Percentiles rank a stretch among this genome's conserved stretches.
These are phyloP conservation scores for Nakaseomyces bracarensis DNA, from an alignment of 1,139 yeast species.

Conservation along the genomic window DNA sequence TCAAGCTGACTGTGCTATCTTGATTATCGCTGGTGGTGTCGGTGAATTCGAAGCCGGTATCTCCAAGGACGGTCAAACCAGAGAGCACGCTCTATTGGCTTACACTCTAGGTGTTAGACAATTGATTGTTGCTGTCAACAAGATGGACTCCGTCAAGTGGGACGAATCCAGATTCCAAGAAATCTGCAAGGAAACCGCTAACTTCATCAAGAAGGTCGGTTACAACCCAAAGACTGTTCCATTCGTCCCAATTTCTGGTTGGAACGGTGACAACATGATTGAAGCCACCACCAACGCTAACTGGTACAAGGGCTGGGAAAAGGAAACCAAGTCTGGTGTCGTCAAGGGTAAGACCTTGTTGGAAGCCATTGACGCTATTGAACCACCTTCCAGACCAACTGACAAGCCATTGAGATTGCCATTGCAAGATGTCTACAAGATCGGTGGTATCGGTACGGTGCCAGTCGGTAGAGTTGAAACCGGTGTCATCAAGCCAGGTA, in stretches of 20 bases:
- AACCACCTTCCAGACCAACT: conserved; percentile 78
- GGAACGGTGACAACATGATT: conserved; percentile 94
- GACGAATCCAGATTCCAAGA: conserved; percentile 72
- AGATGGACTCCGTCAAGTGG: conserved; percentile 91
- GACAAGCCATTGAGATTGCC: conserved; percentile 90
- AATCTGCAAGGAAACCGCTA: conserved; percentile 74
- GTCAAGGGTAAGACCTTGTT: conserved; percentile 78
- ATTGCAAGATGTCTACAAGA: conserved; percentile 68
- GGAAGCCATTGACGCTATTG: conserved; percentile 82
- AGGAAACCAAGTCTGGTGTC: conserved; percentile 76
- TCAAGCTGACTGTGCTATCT: conserved; percentile 95
- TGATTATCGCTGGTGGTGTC: conserved; percentile 95
- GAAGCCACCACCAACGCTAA: conserved; percentile 75
- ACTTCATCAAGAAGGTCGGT: conserved; percentile 90
- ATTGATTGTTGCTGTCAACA: conserved; percentile 84
- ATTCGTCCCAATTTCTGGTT: conserved; percentile 90
- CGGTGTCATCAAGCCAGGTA: conserved; percentile 87
- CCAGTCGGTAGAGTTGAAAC: conserved; percentile 94
- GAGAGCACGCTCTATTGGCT: conserved; percentile 96
- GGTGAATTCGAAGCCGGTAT: conserved; percentile 99
- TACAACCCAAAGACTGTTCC: conserved; percentile 89
- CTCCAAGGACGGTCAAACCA: conserved; percentile 98
- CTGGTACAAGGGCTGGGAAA: conserved; percentile 89
- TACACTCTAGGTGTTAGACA: conserved; percentile 97
- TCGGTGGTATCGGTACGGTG: conserved; percentile 89